Conservation (phyloP, 2,329 filamentous ascomycete species). For the Diaporthe sp. region DNA sequence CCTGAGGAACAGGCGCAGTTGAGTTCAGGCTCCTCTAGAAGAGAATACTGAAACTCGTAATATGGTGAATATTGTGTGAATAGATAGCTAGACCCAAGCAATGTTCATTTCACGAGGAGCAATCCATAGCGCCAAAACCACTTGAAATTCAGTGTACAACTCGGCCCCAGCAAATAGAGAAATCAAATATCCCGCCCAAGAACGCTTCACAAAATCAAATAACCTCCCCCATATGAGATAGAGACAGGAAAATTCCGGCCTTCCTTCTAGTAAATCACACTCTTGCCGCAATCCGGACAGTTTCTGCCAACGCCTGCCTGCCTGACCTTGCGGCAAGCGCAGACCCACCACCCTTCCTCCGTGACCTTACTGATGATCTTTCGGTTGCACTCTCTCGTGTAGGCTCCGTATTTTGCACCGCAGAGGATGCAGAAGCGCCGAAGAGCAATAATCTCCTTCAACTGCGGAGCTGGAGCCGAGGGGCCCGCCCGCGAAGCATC, state of each 20-base stretch:
- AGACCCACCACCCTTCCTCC: conserved; percentile 38
- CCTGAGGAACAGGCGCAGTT: too few relatives aligned
- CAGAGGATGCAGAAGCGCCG: conserved; percentile 39
- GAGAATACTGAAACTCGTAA: rapidly evolving
- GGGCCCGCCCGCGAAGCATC: too few relatives aligned
- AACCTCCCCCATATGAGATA: background rate
- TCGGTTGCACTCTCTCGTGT: conserved; percentile 40
- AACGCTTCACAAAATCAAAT: background rate
- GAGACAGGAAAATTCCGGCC: background rate
- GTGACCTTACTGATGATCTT: conserved; percentile 38
- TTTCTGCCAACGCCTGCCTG: conserved; percentile 28
- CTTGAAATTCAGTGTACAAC: background rate
- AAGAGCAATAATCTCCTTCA: conserved; percentile 35
- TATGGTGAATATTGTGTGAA: background rate
- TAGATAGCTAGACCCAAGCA: background rate
- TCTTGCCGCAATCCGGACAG: conserved; percentile 35
- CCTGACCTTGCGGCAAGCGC: conserved; percentile 36
- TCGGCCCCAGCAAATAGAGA: background rate
- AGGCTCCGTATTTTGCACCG: conserved; percentile 33
- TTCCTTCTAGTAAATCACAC: conserved; percentile 35
- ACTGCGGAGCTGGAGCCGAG: background rate
- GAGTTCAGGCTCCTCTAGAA: background rate
- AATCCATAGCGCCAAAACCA: background rate
- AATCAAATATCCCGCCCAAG: background rate
- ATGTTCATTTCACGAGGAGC: too few relatives aligned